A percentile compares a stretch with the other conserved stretches of the same genome.
Conservation (phyloP, 164 flowering plant species). For the Litsea cubeba region DNA sequence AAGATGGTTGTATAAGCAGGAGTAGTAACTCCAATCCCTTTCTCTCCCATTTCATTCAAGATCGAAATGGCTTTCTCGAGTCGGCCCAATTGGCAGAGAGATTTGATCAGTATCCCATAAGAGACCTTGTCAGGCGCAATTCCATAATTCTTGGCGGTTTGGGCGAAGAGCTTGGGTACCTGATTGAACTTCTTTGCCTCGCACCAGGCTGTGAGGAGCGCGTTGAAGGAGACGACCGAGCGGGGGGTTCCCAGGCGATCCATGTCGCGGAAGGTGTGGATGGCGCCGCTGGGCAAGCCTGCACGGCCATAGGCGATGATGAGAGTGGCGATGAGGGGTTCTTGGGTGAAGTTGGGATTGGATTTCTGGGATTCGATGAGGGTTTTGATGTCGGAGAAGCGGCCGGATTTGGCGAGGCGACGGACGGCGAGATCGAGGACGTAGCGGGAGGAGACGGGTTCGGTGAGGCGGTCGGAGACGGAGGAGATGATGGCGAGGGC, state of each 20-base stretch:
- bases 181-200: slow-evolving; percentile 34
- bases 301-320: slow-evolving; percentile 70
- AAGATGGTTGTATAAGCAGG: slow-evolving; percentile 54
- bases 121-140: slow-evolving; percentile 56
- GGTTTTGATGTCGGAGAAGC: slow-evolving; percentile 60
- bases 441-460: slow-evolving; percentile 48
- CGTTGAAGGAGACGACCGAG: slow-evolving; percentile 64
- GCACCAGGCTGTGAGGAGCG: slow-evolving; percentile 51
- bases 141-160: slow-evolving; percentile 37
- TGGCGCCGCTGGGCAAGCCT: slow-evolving; percentile 75
- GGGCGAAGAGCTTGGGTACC: slow-evolving; percentile 48
- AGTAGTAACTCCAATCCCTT: slow-evolving; percentile 41
- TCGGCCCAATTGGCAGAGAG: slow-evolving; percentile 46
- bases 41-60: slow-evolving; percentile 57
- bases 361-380: slow-evolving; percentile 63
- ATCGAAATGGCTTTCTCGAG: slow-evolving; percentile 37
- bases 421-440: slow-evolving; percentile 55
- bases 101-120: slow-evolving; percentile 57
- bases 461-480: slow-evolving; percentile 7
- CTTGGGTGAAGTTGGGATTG: slow-evolving; percentile 55
- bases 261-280: slow-evolving; percentile 58
- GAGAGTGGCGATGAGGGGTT: slow-evolving; percentile 47
- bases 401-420: slow-evolving; percentile 63
- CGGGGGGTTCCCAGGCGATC: slow-evolving; percentile 59
- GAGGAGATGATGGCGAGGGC: slow-evolving; percentile 16